Evolutionary conservation across 805 yeast genomes (phyloP), one percentile per base, ranked within the genome.

Genomic region (Kluyveromyces wickerhamii): DNA sequence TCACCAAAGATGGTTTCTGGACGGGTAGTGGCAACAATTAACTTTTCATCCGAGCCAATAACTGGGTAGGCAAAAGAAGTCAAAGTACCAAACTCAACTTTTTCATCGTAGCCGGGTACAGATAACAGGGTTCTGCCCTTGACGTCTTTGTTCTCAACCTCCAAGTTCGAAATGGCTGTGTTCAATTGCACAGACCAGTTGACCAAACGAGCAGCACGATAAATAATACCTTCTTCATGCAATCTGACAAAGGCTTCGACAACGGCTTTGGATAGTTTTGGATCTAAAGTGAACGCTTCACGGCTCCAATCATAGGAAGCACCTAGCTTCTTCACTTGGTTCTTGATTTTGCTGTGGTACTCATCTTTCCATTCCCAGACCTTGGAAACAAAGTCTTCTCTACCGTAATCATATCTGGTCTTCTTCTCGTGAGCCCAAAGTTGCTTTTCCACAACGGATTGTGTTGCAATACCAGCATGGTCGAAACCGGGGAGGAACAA

Each of bases 281-380:
- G 94, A 58, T 79, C 81, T 56, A 92, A 67, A 27, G 98, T 88
- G 69, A 92, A 92, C 8, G 86, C 94, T 66, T 92, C 98, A 57
- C 89, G 79, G 23, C 72, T 58, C 97, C 97, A 92, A 59, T 88
- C 97, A 53, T 87, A 92, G 13, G 98, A 92, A 18, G 96, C 96
- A 60, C 98, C 98, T 57, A 92, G 71, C 43, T 76, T 76, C 60
- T 76, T 67, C 56, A 89, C 75, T 66, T 92, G 98, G 45, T 69
- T 58, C 67, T 83, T 84, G 61, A 92, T 92, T 52, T 82, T 80
- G 37, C 60, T 61, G 50, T 92, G 96, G 66, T 92, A 92, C 41
- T 81, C 87, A 43, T 87, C 94, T 60, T 92, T 92, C 98, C 98
- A 92, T 49, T 86, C 95, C 97, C 97, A 92, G 20, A 92, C 96